Percentiles rank a stretch among this genome's conserved stretches.
Conservation (phyloP, 2,329 filamentous ascomycete species). For the Diaporthe citri region DNA sequence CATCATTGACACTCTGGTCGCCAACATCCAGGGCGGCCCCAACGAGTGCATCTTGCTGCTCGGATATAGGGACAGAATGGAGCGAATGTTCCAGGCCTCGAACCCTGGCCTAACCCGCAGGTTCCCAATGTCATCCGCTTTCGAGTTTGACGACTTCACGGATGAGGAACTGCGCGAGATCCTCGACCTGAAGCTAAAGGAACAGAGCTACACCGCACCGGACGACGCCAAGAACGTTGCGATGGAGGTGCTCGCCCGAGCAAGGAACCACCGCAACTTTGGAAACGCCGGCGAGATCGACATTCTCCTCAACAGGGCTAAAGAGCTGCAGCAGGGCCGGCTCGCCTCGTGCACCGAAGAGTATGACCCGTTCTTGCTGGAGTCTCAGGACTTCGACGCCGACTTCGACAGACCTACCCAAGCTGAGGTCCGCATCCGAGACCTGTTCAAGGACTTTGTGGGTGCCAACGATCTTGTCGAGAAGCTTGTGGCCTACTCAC, state of each 20-base stretch:
- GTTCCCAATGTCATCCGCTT: slow-evolving; percentile 73
- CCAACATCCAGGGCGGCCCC: slow-evolving; percentile 76
- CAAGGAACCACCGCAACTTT: slow-evolving; percentile 74
- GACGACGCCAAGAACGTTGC: slow-evolving; percentile 65
- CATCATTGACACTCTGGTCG: slow-evolving; percentile 80
- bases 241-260: slow-evolving; percentile 69
- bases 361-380: slow-evolving; percentile 46
- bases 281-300: slow-evolving; percentile 83
- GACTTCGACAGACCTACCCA: slow-evolving; percentile 66
- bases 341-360: slow-evolving; percentile 41
- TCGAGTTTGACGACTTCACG: slow-evolving; percentile 78
- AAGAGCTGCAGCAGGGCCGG: slow-evolving; percentile 53
- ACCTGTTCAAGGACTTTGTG: slow-evolving; percentile 70
- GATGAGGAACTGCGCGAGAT: slow-evolving; percentile 70
- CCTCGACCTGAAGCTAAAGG: slow-evolving; percentile 71
- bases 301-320: slow-evolving; percentile 70
- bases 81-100: slow-evolving; percentile 78
- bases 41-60: slow-evolving; percentile 80
- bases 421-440: slow-evolving; percentile 60
- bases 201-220: slow-evolving; percentile 65
- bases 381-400: slow-evolving; percentile 66
- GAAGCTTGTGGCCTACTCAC: slow-evolving; percentile 67
- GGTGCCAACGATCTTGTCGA: slow-evolving; percentile 68
- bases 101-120: slow-evolving; percentile 77
- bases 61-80: slow-evolving; percentile 78